Conservation (phyloP, 768 basidiomycete species). For the Boletus patriciae region DNA sequence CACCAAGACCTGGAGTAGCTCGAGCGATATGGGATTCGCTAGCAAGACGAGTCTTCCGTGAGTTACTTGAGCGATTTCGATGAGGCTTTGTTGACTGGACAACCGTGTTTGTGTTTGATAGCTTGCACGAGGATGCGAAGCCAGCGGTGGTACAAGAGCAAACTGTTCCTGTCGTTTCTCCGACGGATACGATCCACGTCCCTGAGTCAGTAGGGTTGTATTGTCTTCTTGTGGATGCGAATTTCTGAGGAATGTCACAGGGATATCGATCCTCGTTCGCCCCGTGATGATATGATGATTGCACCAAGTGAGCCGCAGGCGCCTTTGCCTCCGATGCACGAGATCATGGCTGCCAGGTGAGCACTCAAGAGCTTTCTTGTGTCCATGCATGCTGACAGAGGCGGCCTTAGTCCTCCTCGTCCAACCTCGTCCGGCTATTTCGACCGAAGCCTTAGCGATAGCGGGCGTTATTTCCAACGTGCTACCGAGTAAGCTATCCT, state of each 20-base stretch:
- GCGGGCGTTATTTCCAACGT: conserved; percentile 10
- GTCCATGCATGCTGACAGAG: neutral
- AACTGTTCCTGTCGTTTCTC: conserved; percentile 17
- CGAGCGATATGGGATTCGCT: conserved; percentile 24
- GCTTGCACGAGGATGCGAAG: conserved; percentile 28
- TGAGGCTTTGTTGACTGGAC: neutral
- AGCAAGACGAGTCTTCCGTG: conserved; percentile 19
- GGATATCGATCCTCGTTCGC: conserved; percentile 31
- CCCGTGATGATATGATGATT: conserved; percentile 32
- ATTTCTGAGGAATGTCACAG: conserved; percentile 9
- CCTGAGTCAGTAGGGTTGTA: conserved; percentile 25
- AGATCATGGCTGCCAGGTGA: conserved; percentile 31
- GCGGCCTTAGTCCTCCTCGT: conserved; percentile 15
- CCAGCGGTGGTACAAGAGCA: conserved; percentile 11
- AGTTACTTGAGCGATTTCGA: conserved; percentile 5
- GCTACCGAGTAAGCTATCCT: conserved; percentile 27
- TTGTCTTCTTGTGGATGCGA: neutral
- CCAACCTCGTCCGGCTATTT: conserved; percentile 18
- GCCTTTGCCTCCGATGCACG: conserved; percentile 36
- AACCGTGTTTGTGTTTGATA: conserved; percentile 2
- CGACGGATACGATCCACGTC: conserved; percentile 30
- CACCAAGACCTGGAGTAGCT: conserved; percentile 34
- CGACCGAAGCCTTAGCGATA: conserved; percentile 18
- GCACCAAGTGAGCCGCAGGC: conserved; percentile 26
- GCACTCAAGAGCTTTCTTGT: neutral